Evolutionary conservation across 176 grass and related monocot genomes (phyloP).

Genomic region (Zizania latifolia): DNA sequence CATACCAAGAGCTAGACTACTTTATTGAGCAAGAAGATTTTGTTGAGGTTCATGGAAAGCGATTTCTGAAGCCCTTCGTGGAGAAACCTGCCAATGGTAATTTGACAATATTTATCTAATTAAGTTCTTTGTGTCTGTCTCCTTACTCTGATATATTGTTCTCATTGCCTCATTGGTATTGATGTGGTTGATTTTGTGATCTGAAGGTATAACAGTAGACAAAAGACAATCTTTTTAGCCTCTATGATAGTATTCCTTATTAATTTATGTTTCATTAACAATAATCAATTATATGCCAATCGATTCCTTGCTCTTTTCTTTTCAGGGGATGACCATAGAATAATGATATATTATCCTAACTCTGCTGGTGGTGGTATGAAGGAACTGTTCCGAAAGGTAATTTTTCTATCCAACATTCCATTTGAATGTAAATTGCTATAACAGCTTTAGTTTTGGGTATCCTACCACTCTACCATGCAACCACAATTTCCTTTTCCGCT

Average conservation of each 20-base stretch:
- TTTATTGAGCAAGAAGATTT: conserved; percentile 99
- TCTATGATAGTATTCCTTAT: neutral
- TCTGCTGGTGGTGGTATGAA: conserved; percentile 99
- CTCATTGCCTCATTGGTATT: neutral
- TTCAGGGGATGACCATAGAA: conserved; percentile 91
- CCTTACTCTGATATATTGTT: neutral
- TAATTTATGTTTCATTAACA: neutral
- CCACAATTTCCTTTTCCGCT: neutral
- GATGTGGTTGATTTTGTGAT: neutral
- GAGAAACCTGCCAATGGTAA: conserved; percentile 98
- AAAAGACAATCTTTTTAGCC: neutral
- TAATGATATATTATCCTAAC: conserved; percentile 99
- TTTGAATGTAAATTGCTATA: conserved; percentile 2
- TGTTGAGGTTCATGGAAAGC: conserved; percentile 82
- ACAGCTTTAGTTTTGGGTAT: neutral
- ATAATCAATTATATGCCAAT: neutral
- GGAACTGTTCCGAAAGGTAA: conserved; percentile 92
- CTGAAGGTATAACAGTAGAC: neutral
- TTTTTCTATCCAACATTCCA: neutral
- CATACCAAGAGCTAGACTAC: conserved; percentile 84
- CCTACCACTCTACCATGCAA: neutral
- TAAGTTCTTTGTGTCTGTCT: neutral
- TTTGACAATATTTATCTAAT: neutral
- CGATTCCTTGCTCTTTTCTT: neutral
- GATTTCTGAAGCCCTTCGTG: conserved; percentile 95